Evolutionary conservation across 805 yeast species (phyloP).

Genomic region (Candida rishiriensis): DNA sequence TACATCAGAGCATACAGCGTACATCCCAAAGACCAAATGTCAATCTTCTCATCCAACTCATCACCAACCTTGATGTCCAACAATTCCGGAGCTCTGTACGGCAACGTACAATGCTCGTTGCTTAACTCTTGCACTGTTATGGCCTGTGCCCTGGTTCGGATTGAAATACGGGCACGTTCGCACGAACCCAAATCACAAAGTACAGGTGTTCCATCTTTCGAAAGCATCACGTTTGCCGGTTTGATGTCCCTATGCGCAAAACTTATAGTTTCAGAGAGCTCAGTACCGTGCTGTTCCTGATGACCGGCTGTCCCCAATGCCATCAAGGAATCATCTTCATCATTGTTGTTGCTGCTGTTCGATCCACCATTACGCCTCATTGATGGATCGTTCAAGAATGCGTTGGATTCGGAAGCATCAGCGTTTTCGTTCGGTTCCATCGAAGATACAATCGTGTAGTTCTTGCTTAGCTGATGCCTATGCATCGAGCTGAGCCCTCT

Average conservation of each 20-base stretch:
- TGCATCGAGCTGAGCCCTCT: conserved; percentile 78
- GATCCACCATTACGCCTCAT: too few relatives aligned
- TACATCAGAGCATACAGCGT: conserved; percentile 72
- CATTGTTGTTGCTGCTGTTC: neutral
- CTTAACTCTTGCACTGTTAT: conserved; percentile 74
- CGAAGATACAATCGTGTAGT: conserved; percentile 14
- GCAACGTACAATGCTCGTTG: conserved; percentile 78
- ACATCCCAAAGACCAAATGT: conserved; percentile 92
- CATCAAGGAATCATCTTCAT: neutral
- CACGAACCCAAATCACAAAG: conserved; percentile 84
- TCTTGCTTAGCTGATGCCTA: conserved; percentile 38
- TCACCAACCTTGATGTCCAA: conserved; percentile 68
- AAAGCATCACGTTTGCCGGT: conserved; percentile 84
- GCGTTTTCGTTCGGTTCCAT: conserved; percentile 15
- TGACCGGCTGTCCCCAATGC: conserved; percentile 9
- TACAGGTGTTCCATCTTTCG: conserved; percentile 70
- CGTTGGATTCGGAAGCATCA: conserved; percentile 16
- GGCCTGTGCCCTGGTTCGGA: conserved; percentile 64
- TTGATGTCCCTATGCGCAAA: conserved; percentile 86
- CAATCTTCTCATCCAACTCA: conserved; percentile 68
- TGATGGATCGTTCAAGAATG: conserved; percentile 12
- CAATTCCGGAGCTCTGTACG: conserved; percentile 88
- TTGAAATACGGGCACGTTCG: conserved; percentile 50
- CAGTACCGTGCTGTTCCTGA: conserved; percentile 33
- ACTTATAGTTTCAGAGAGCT: conserved; percentile 53